Conservation (phyloP, 495 filamentous ascomycete genomes). For the Platismatia glauca region DNA sequence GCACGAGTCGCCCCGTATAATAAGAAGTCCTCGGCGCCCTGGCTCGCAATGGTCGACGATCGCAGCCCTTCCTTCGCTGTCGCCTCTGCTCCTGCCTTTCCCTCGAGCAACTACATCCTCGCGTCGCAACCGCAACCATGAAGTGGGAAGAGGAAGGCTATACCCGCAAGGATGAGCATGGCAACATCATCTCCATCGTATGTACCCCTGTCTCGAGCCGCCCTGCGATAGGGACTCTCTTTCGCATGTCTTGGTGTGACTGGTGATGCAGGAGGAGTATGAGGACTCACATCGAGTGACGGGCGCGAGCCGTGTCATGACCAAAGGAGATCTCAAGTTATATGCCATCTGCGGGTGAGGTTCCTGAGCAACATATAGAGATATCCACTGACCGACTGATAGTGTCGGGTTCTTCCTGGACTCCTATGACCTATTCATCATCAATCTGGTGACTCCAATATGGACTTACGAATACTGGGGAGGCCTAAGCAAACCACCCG, state of each 20-base stretch:
- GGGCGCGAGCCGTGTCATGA: conserved; percentile 11
- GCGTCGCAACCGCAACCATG: conserved; percentile 2
- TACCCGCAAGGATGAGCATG: conserved; percentile 12
- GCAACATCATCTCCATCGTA: conserved; percentile 13
- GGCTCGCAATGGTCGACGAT: not conserved
- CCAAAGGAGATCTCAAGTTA: conserved; percentile 13
- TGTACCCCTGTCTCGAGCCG: not conserved
- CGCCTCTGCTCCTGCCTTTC: not conserved
- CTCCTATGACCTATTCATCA: conserved; percentile 67
- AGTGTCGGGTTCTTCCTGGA: conserved; percentile 24
- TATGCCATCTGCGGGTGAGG: conserved; percentile 17
- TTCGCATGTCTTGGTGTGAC: not conserved
- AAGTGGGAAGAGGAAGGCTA: conserved; percentile 16
- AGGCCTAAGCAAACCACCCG: conserved; percentile 30
- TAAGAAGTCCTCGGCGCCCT: not conserved
- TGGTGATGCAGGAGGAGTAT: conserved; percentile 11
- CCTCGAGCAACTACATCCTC: not conserved
- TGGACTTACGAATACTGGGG: conserved; percentile 27
- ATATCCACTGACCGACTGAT: conserved; percentile 6
- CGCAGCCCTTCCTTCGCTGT: not conserved
- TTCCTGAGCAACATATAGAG: not conserved
- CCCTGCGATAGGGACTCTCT: too few species aligned
- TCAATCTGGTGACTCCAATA: conserved; percentile 60
- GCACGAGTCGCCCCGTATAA: not conserved
- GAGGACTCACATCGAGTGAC: conserved; percentile 2